Conservation (phyloP, 768 basidiomycete species). For the Lanmaoa rubissima region DNA sequence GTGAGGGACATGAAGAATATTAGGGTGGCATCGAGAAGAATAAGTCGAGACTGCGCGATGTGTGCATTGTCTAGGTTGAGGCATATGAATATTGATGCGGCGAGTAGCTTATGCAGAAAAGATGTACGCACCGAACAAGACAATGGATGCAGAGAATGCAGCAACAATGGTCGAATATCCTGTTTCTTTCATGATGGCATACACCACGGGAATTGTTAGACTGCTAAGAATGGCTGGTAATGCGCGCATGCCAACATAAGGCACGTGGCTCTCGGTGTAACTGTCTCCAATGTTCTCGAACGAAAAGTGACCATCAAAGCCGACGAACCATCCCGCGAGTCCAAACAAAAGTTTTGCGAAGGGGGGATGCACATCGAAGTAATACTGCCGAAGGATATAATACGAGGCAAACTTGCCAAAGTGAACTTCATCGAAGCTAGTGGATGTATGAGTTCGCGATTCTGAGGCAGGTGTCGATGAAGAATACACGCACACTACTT, state of each 20-base stretch:
- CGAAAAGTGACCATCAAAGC: conserved; percentile 90
- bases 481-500: conserved; percentile 74
- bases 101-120: neutral
- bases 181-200: conserved; percentile 96
- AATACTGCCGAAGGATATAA: conserved; percentile 91
- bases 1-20: conserved; percentile 96
- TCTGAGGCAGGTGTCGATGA: neutral
- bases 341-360: conserved; percentile 95
- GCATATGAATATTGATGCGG: conserved; percentile 2
- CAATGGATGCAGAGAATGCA: conserved; percentile 81
- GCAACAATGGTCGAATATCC: conserved; percentile 92
- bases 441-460: conserved; percentile 4
- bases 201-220: conserved; percentile 87
- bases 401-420: conserved; percentile 98
- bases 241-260: conserved; percentile 91
- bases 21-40: conserved; percentile 89
- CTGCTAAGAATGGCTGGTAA: conserved; percentile 90
- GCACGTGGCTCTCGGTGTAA: conserved; percentile 83
- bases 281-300: conserved; percentile 97
- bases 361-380: conserved; percentile 99
- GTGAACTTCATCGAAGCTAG: conserved; percentile 95
- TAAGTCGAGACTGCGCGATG: conserved; percentile 92
- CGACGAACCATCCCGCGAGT: conserved; percentile 93
- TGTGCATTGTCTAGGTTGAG: conserved; percentile 82
- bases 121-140: conserved; percentile 77